These are phyloP conservation scores for Strobilomyces dryophilus DNA, from an alignment of 768 basidiomycete species.

Conservation along the genomic window DNA sequence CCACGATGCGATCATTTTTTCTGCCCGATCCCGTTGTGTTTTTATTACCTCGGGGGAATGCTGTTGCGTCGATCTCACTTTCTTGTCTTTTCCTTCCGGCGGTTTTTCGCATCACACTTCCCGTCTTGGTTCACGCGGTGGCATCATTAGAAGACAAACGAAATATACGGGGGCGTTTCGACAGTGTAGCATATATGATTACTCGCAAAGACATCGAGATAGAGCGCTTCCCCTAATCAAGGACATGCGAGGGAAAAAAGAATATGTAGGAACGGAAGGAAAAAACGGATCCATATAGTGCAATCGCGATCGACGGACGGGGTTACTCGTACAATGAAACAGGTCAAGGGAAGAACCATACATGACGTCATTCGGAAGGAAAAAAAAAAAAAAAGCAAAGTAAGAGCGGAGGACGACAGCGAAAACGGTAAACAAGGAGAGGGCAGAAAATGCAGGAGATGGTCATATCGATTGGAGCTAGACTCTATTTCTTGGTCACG, in stretches of 20 bases:
- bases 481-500: conserved; percentile 27
- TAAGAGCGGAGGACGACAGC: neutral
- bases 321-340: neutral
- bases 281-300: neutral
- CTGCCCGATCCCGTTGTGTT: too few species aligned
- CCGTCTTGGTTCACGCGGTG: too few species aligned
- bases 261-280: neutral
- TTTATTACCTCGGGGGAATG: too few species aligned
- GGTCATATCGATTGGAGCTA: neutral
- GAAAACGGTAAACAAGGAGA: neutral
- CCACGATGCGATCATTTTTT: too few species aligned
- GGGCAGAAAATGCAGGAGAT: neutral
- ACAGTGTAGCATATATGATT: neutral
- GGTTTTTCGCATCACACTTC: too few species aligned
- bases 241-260: too few species aligned
- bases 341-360: neutral
- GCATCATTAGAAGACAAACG: too few species aligned
- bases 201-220: neutral
- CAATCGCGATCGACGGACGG: neutral
- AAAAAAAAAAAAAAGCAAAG: neutral
- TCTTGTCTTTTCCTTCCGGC: too few species aligned
- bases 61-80: too few species aligned
- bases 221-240: neutral
- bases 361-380: neutral
- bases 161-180: neutral